phyloP scores from a whole-genome alignment of 2,329 filamentous ascomycete genomes.

The Botrytis aclada region DNA sequence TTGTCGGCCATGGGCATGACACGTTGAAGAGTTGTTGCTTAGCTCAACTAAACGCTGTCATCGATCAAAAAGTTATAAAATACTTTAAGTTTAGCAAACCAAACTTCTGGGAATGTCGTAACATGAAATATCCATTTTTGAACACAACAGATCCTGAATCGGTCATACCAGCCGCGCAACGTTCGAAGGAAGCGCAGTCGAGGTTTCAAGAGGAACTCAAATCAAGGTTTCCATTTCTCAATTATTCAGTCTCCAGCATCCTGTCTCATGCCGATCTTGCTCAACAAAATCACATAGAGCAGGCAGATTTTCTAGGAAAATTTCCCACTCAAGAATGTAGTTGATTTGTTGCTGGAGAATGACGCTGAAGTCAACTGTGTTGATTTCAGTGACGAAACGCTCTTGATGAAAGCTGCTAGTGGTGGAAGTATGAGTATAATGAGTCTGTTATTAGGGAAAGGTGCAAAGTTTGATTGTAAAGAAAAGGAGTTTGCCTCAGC shows the following conservation, averaged over 20 bases:
- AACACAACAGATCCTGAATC: not conserved
- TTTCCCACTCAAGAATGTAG: constrained; percentile 28
- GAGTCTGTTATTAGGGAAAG: not conserved
- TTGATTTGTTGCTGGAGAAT: not conserved
- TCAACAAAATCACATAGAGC: constrained; percentile 34
- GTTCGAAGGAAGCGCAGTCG: not conserved
- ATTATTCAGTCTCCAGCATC: constrained; percentile 44
- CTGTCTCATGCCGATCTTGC: constrained; percentile 44
- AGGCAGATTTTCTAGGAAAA: constrained; percentile 38
- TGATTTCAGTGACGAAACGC: constrained; percentile 22
- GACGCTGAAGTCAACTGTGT: not conserved
- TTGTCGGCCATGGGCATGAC: constrained; percentile 30
- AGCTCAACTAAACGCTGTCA: constrained; percentile 25
- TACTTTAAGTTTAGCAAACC: constrained; percentile 19
- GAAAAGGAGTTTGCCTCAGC: not conserved
- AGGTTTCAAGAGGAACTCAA: constrained; percentile 28
- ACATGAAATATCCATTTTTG: not conserved
- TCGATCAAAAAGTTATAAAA: constrained; percentile 21
- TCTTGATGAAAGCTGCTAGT: not conserved
- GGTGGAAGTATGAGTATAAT: not conserved
- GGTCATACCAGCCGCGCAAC: fast-evolving
- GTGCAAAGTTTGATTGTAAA: not conserved
- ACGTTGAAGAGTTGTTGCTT: constrained; percentile 30
- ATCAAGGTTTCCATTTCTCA: constrained; percentile 44
- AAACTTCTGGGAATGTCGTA: constrained; percentile 17